Base-by-base conservation (phyloP, 2,329 filamentous ascomycete genomes). In the Fusarium citri region DNA sequence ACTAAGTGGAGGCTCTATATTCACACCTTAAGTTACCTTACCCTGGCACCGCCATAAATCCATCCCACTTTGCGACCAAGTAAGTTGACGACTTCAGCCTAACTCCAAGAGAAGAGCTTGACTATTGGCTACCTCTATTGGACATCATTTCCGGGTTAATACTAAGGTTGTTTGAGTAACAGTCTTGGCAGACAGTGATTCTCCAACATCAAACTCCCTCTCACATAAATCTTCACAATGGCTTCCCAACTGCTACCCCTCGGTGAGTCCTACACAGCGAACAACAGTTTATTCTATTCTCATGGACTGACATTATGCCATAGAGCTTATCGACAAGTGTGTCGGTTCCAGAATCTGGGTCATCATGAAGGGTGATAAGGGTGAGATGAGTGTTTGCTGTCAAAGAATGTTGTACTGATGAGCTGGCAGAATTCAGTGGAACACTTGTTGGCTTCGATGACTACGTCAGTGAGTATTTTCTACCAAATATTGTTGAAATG, bases 281-380 rank as follows among this genome's bases (percentile, higher is more conserved):
- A 31, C 34, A 55, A 41, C 23, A 22, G 30, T 56, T 37, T 45
- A 28, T 50, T 43, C 58, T 12, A 28, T 53, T 25, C 31, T 46
- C 31, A 25, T 20, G 31, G 31, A 26, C 73, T 78, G 64, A 78
- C 73, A 56, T 16, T 26, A 46, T 12, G 9, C 28, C 12, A 20
- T 77, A 97, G 96, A 99, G 83, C 89, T 99, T 79, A 98, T 99
- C 81, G 96, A 99, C 85, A 98, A 98, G 83, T 99, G 96, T 80
- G 94, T 99, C 72, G 96, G 96, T 67, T 98, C 94, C 57, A 92
- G 92, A 76, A 98, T 99, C 81, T 98, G 95, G 94, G 94, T 99
- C 69, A 90, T 99, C 76, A 99, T 99, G 96, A 99, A 99, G 83
- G 94, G 94, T 72, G 96, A 98, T 79, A 98, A 98, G 86, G 96